Conservation (phyloP, 179 eudicot species). For the Patellifolia procumbens region DNA sequence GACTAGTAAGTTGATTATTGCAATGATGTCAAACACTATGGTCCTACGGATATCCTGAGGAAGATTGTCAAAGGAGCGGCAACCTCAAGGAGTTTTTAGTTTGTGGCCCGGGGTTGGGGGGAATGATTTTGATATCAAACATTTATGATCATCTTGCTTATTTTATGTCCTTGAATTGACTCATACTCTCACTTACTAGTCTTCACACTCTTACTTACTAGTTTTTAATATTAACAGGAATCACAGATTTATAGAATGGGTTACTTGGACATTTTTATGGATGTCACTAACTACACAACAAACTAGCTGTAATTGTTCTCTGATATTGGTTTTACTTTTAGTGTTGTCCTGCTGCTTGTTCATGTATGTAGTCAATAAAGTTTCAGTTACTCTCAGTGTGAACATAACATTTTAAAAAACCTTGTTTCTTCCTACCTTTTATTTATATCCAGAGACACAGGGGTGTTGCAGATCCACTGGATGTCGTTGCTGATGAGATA, state of each 20-base stretch:
- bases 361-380: not conserved
- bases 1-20: not conserved
- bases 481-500: constrained; percentile 89
- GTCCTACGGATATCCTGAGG: not conserved
- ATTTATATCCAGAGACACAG: constrained; percentile 61
- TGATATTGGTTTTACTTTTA: not conserved
- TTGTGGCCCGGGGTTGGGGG: too few relatives aligned
- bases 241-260: not conserved
- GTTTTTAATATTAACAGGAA: not conserved
- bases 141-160: not conserved
- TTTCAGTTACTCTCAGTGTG: not conserved
- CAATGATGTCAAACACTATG: not conserved
- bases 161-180: not conserved
- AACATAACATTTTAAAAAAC: not conserved
- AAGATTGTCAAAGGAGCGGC: not conserved
- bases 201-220: not conserved
- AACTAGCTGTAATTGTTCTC: not conserved
- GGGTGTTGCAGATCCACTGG: constrained; percentile 94
- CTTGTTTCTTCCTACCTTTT: not conserved
- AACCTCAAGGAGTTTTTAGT: not conserved
- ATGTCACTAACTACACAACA: not conserved
- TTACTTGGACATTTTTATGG: not conserved
- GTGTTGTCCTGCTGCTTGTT: not conserved
- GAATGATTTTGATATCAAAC: not conserved
- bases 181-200: not conserved